Evolutionary conservation across 805 yeast genomes (phyloP).

Genomic region (Wickerhamiella lipophila): DNA sequence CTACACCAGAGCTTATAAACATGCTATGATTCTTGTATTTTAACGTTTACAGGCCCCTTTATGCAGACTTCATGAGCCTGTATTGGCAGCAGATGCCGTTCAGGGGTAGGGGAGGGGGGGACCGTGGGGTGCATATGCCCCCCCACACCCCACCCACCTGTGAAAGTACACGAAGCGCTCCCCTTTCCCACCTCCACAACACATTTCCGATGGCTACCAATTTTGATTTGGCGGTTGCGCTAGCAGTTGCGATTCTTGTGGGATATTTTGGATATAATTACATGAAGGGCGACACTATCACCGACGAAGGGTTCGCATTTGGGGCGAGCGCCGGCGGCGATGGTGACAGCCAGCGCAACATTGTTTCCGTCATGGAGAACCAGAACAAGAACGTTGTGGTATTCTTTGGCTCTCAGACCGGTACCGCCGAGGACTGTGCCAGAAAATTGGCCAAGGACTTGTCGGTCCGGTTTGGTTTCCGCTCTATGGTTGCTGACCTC

Average conservation of each 20-base stretch:
- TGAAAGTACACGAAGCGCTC: neutral
- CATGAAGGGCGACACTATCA: slow-evolving; percentile 14
- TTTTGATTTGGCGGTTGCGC: slow-evolving; percentile 9
- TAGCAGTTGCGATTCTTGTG: slow-evolving; percentile 16
- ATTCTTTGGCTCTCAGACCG: slow-evolving; percentile 91
- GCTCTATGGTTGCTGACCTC: slow-evolving; percentile 74
- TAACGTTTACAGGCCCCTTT: no score
- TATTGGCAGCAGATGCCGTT: no score
- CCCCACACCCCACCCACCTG: neutral
- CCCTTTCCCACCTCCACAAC: neutral
- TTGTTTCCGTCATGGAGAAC: slow-evolving; percentile 33
- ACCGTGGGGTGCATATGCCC: no score
- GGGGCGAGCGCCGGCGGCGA: slow-evolving; percentile 5
- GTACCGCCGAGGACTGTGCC: slow-evolving; percentile 96
- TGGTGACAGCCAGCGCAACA: slow-evolving; percentile 13
- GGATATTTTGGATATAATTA: slow-evolving; percentile 17
- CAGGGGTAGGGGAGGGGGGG: no score
- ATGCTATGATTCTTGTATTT: no score
- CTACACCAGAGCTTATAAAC: neutral
- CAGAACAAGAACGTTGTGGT: slow-evolving; percentile 67
- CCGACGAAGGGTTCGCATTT: slow-evolving; percentile 11
- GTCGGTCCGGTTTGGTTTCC: slow-evolving; percentile 64
- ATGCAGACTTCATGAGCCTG: no score
- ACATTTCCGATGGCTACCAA: slow-evolving; percentile 4
- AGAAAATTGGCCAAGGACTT: slow-evolving; percentile 82